Evolutionary conservation across 352 stramenopile species (phyloP), one percentile per base, ranked within the genome.

Genomic region (Phytophthora sojae): DNA sequence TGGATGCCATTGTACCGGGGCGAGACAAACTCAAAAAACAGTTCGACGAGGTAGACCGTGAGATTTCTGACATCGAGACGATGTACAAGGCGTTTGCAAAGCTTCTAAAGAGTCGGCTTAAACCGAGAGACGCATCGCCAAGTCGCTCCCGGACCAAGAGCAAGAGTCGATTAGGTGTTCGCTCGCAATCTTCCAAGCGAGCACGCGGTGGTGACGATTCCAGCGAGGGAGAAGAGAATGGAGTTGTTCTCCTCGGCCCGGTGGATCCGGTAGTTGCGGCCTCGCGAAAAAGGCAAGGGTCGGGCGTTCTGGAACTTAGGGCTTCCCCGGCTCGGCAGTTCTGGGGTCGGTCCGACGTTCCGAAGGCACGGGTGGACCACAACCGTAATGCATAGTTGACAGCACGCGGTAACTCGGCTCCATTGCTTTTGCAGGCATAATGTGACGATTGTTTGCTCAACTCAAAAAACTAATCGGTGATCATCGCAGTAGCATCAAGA

Each of bases 311-410:
- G 11, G 37, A 45, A n/a, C 37, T 45, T n/a, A 4, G 15, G 11
- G 37, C 37, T 45, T n/a, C 37, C 37, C 4, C 37, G 9, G 11
- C 37, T 17, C 29, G 6, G 29, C 29, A 35, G 6, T 35, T 35
- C 6, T 35, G 29, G 29, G 29, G 29, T 35, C 29, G 29, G 29
- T 35, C 29, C 29, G 6, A 35, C 5, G 29, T 35, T 35, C 29
- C 29, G 23, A 47, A 61, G 11, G 35, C 32, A 7, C 5, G 64
- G 14, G 54, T 70, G 32, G 25, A 54, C 6, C 63, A 64, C 45
- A 58, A 60, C 1, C 35, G 44, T 4, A 35, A 54, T 19, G 57
- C 55, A 6, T 23, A 23, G 37, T n/a, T 53, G 47, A 9, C 25
- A 26, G 3, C 25, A 26, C 25, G 21, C 21, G 25, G 25, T 1